Conservation (phyloP, 2,329 filamentous ascomycete species). For the Sclerotinia borealis region DNA sequence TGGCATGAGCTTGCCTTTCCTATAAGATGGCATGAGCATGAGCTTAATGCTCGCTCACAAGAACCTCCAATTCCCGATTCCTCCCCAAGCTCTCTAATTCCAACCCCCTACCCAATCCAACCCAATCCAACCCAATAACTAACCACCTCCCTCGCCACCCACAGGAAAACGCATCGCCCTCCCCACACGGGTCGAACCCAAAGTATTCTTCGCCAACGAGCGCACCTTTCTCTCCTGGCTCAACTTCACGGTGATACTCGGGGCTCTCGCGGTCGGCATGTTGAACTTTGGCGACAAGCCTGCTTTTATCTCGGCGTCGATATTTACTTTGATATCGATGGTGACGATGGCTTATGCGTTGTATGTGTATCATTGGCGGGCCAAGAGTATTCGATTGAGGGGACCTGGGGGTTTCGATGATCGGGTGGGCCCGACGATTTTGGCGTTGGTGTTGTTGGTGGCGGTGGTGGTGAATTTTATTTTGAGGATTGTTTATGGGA, state of each 20-base stretch:
- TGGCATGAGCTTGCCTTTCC: not conserved
- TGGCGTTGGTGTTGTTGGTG: constrained; percentile 78
- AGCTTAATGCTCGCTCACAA: not conserved
- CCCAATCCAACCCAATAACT: constrained; percentile 8
- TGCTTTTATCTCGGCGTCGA: constrained; percentile 85
- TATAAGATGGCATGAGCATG: too few species aligned
- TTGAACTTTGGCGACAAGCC: constrained; percentile 96
- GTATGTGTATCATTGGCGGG: constrained; percentile 94
- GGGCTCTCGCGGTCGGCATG: constrained; percentile 91
- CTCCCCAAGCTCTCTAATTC: not conserved
- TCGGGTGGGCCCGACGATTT: constrained; percentile 83
- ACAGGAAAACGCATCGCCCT: constrained; percentile 99
- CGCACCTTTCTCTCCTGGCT: constrained; percentile 99
- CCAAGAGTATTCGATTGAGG: constrained; percentile 81
- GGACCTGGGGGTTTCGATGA: constrained; percentile 97
- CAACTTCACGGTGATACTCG: constrained; percentile 98
- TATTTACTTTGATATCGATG: constrained; percentile 94
- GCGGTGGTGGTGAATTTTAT: constrained; percentile 97
- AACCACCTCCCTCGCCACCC: constrained; percentile 11
- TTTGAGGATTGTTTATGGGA: constrained; percentile 56
- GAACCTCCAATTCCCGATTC: not conserved
- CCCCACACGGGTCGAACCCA: constrained; percentile 94
- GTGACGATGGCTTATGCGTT: constrained; percentile 92
- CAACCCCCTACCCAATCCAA: not conserved
- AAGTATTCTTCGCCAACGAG: constrained; percentile 99